A percentile compares a stretch with the other conserved stretches of the same genome.
phyloP scores from a whole-genome alignment of 805 yeast genomes.

The Metschnikowia santaceciliae region DNA sequence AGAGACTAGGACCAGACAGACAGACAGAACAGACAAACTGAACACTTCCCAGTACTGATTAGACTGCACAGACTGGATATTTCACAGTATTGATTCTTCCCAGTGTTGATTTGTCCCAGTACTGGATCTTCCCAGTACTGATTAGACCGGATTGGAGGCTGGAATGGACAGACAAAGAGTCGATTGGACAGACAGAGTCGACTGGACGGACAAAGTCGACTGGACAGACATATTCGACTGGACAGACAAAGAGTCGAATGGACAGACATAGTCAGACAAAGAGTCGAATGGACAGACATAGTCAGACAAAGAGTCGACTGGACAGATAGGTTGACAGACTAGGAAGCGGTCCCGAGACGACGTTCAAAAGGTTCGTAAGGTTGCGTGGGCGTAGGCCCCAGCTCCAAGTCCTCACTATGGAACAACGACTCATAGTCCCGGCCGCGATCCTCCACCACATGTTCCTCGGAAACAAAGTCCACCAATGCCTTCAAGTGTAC shows the following conservation, averaged over 20 bases:
- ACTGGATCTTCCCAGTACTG: too few species aligned
- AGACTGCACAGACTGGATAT: too few species aligned
- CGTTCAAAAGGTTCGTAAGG: constrained; percentile 14
- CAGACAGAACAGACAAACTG: too few species aligned
- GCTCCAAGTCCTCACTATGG: constrained; percentile 21
- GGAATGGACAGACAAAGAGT: neutral
- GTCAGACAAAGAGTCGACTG: neutral
- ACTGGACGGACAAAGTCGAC: neutral
- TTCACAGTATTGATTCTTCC: too few species aligned
- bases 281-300: neutral
- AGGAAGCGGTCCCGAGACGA: constrained; percentile 10
- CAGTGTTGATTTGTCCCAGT: too few species aligned
- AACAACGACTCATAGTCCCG: constrained; percentile 28
- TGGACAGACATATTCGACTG: neutral
- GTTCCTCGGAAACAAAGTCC: constrained; percentile 57
- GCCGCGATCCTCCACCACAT: constrained; percentile 46
- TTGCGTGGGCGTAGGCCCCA: constrained; percentile 2
- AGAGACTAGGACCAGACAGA: too few species aligned
- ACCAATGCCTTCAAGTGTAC: constrained; percentile 50
- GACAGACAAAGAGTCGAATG: too few species aligned
- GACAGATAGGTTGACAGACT: neutral
- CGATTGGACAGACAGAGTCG: neutral
- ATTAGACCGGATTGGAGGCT: neutral
- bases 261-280: neutral
- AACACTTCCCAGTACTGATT: too few species aligned